A percentile compares a stretch with the other conserved stretches of the same genome.
These are phyloP conservation scores for Yarrowia yakushimensis DNA, from an alignment of 805 yeast genomes.

Conservation along the genomic window DNA sequence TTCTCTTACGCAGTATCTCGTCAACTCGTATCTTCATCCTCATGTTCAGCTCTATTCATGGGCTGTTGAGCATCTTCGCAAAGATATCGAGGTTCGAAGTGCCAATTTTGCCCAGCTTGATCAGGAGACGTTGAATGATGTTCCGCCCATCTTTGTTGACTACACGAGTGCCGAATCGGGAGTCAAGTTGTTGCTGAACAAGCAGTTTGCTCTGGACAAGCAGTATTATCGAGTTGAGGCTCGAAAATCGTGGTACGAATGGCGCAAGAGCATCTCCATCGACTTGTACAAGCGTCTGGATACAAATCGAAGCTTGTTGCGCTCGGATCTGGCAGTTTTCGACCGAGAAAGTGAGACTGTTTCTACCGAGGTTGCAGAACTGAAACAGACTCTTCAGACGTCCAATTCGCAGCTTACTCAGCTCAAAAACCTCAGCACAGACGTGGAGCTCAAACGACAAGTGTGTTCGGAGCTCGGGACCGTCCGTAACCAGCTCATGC, in stretches of 20 bases:
- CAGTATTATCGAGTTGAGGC: conserved; percentile 12
- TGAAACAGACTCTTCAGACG: not conserved
- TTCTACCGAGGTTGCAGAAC: not conserved
- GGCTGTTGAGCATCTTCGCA: conserved; percentile 14
- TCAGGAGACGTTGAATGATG: conserved; percentile 1
- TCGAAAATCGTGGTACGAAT: conserved; percentile 10
- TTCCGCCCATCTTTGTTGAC: conserved; percentile 18
- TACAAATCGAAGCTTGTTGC: not conserved
- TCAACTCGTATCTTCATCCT: not conserved
- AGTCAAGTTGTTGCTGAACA: conserved; percentile 1
- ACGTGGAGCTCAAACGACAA: conserved; percentile 3
- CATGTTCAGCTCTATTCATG: not conserved
- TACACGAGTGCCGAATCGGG: not conserved
- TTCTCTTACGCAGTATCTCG: not conserved
- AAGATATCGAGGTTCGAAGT: conserved; percentile 2
- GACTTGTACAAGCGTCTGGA: conserved; percentile 1
- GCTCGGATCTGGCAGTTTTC: not conserved
- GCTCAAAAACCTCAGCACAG: not conserved
- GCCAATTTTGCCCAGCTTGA: not conserved
- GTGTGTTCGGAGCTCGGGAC: not conserved
- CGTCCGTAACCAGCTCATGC: not conserved
- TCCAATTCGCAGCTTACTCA: not conserved
- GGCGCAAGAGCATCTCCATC: conserved; percentile 12
- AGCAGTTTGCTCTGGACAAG: conserved; percentile 19
- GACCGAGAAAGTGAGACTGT: not conserved